Evolutionary conservation across 2,329 filamentous ascomycete genomes (phyloP).

Genomic region (Claviceps purpurea): DNA sequence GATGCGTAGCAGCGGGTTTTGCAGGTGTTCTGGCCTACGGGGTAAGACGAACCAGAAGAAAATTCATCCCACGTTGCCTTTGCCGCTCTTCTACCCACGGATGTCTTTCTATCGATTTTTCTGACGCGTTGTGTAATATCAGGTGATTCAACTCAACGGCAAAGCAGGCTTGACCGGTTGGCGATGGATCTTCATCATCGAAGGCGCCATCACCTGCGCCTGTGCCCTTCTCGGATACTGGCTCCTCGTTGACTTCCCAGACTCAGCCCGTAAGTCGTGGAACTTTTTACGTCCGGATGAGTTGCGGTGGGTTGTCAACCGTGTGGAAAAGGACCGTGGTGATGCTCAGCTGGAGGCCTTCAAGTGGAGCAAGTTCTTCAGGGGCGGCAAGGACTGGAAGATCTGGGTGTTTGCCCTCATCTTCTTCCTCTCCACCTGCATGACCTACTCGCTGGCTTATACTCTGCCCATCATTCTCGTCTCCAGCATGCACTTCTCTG

Average conservation of each 20-base stretch:
- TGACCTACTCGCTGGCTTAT: conserved; percentile 64
- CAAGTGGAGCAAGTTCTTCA: conserved; percentile 31
- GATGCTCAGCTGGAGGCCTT: conserved; percentile 43
- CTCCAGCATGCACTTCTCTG: conserved; percentile 47
- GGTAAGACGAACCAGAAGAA: conserved; percentile 16
- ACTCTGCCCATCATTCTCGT: conserved; percentile 66
- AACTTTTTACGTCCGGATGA: conserved; percentile 39
- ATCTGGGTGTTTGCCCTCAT: conserved; percentile 50
- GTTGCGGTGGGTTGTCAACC: conserved; percentile 35
- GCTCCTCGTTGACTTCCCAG: conserved; percentile 51
- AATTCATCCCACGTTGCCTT: no score
- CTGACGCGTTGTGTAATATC: conserved; percentile 12
- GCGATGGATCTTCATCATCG: conserved; percentile 53
- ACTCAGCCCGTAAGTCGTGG: conserved; percentile 37
- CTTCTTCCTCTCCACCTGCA: conserved; percentile 54
- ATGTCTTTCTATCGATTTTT: no score
- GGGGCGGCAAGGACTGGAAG: conserved; percentile 36
- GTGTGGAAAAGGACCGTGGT: conserved; percentile 44
- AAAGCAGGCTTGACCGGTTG: conserved; percentile 41
- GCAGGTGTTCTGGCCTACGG: conserved; percentile 59
- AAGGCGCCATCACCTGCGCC: conserved; percentile 39
- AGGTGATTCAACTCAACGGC: conserved; percentile 48
- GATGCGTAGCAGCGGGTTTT: conserved; percentile 52
- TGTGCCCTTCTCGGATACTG: conserved; percentile 39
- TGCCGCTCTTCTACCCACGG: no score